Conservation (phyloP, 352 stramenopile species). For the Phytopythium montanum region DNA sequence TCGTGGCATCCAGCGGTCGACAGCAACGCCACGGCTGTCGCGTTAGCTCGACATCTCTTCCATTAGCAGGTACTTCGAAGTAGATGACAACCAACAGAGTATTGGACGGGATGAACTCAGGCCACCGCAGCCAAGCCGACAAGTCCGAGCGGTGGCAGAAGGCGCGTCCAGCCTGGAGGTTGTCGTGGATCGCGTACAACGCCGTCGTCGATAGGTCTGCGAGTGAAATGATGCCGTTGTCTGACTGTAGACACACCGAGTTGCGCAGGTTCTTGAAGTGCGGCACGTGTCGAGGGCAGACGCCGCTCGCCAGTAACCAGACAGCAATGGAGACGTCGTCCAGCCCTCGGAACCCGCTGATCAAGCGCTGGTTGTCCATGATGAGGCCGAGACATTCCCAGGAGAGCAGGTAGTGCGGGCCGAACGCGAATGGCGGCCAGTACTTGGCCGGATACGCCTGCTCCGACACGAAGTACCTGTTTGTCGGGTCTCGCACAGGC, state of each 20-base stretch:
- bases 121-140: neutral
- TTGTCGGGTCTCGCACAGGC: constrained; percentile 19
- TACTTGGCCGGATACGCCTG: constrained; percentile 25
- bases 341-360: constrained; percentile 18
- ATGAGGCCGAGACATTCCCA: constrained; percentile 35
- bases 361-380: constrained; percentile 17
- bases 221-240: constrained; percentile 13
- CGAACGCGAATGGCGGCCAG: constrained; percentile 35
- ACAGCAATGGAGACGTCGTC: constrained; percentile 37
- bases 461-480: constrained; percentile 32
- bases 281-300: constrained; percentile 12
- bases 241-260: constrained; percentile 3
- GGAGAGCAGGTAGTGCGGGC: constrained; percentile 52
- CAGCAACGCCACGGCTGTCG: constrained; percentile 1
- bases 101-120: neutral
- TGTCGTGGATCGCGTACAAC: constrained; percentile 22
- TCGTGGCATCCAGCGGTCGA: constrained; percentile 40
- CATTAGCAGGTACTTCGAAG: neutral
- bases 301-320: constrained; percentile 37
- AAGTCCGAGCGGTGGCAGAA: neutral
- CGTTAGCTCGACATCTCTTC: neutral
- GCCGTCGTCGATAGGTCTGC: constrained; percentile 15
- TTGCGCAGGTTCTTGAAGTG: constrained; percentile 18
- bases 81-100: no score
- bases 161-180: neutral